Conservation (phyloP, 441 rosid genomes). For the Croton laevigatus region DNA sequence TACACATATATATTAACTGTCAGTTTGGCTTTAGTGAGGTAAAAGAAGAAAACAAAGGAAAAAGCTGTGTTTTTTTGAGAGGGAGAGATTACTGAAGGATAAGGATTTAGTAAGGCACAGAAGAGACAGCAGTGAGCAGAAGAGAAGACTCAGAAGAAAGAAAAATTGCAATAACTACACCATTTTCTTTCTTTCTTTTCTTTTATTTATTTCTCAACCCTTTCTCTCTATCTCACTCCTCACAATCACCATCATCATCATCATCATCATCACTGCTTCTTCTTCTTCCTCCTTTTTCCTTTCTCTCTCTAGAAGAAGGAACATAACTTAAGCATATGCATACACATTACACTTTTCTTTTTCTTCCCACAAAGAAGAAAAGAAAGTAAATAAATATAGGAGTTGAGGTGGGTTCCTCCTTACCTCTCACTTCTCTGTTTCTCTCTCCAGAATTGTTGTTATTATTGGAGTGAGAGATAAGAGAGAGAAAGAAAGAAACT, state of each 20-base stretch:
- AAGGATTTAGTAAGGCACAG: not conserved
- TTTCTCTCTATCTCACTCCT: slow-evolving; percentile 1
- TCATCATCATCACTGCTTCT: not conserved
- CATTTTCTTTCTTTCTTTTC: not conserved
- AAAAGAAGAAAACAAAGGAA: not conserved
- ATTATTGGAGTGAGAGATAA: slow-evolving; percentile 18
- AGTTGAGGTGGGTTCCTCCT: slow-evolving; percentile 37
- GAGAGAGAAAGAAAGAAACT: not conserved
- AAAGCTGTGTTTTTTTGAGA: slow-evolving; percentile 16
- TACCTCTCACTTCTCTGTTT: slow-evolving; percentile 25
- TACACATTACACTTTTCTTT: no score
- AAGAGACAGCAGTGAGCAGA: not conserved
- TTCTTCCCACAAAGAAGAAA: no score
- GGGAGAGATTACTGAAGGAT: slow-evolving; percentile 21
- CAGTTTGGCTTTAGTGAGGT: slow-evolving; percentile 36
- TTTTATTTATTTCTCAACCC: slow-evolving; percentile 13
- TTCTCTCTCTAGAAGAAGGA: not conserved
- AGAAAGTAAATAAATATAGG: slow-evolving; percentile 24
- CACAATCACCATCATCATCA: slow-evolving; percentile 18
- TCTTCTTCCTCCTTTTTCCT: not conserved
- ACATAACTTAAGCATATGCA: no score
- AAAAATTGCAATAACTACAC: slow-evolving; percentile 16
- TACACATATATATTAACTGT: slow-evolving; percentile 22
- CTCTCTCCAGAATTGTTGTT: slow-evolving; percentile 17
- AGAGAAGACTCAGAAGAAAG: not conserved